These are phyloP conservation scores for Raffaelea deltoideospora DNA, from an alignment of 2,329 filamentous ascomycete species.

Conservation along the genomic window DNA sequence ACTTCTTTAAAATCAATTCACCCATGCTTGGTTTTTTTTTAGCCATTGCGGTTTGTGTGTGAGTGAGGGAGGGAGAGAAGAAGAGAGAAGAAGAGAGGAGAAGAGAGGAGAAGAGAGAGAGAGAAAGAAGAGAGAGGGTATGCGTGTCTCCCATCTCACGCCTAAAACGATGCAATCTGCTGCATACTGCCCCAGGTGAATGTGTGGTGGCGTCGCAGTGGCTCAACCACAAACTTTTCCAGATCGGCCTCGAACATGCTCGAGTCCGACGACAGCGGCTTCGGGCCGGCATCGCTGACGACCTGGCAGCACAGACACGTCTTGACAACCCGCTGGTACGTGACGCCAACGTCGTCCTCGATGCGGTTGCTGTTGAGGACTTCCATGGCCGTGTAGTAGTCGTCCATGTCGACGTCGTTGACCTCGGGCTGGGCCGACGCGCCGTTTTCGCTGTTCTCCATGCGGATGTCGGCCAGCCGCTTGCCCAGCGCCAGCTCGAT, in stretches of 20 bases:
- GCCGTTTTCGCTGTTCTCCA: background rate
- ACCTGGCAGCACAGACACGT: slow-evolving; percentile 8
- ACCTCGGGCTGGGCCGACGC: background rate
- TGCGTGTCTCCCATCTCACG: no score
- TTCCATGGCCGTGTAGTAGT: slow-evolving; percentile 8
- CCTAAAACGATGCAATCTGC: slow-evolving; percentile 1
- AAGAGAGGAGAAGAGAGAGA: background rate
- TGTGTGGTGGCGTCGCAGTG: slow-evolving; percentile 5
- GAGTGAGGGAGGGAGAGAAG: no score
- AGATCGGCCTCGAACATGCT: slow-evolving; percentile 6
- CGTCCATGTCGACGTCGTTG: slow-evolving; percentile 5
- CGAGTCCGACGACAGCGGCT: slow-evolving; percentile 5
- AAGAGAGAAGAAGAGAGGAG: no score
- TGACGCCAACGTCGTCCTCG: slow-evolving; percentile 8
- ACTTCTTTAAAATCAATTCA: no score
- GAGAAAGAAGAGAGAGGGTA: no score
- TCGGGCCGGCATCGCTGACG: slow-evolving; percentile 4
- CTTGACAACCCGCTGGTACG: slow-evolving; percentile 7
- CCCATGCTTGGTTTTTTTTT: no score
- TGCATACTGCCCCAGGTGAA: slow-evolving; percentile 6
- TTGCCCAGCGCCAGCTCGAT: slow-evolving; percentile 8
- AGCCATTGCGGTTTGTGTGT: no score
- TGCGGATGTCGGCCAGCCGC: slow-evolving; percentile 6
- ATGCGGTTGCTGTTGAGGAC: slow-evolving; percentile 9
- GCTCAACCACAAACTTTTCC: slow-evolving; percentile 8